Evolutionary conservation across 148 eudicot genomes (phyloP).

Genomic region (Mesembryanthemum crystallinum): DNA sequence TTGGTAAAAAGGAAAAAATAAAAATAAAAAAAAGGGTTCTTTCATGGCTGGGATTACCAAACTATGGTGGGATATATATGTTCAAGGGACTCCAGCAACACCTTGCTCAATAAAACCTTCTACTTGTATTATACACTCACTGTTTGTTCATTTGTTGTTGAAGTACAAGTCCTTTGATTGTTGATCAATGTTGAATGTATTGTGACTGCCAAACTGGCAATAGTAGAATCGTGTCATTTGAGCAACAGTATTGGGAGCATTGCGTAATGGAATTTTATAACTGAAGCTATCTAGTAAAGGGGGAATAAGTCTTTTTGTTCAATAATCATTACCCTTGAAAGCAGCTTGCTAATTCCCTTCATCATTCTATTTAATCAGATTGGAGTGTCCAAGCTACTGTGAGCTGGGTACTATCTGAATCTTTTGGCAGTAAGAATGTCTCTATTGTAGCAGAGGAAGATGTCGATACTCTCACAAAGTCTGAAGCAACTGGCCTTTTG

Average conservation of each 20-base stretch:
- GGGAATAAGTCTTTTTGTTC: neutral
- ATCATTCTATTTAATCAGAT: constrained; percentile 51
- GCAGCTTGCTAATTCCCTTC: constrained; percentile 12
- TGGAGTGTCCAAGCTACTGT: constrained; percentile 92
- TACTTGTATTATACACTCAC: neutral
- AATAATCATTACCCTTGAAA: neutral
- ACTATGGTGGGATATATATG: neutral
- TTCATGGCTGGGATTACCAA: neutral
- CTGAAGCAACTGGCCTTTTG: constrained; percentile 50
- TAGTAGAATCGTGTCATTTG: neutral
- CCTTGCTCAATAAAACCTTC: neutral
- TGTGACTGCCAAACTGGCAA: neutral
- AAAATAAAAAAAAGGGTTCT: neutral
- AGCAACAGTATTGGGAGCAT: neutral
- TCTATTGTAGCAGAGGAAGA: constrained; percentile 95
- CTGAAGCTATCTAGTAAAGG: neutral
- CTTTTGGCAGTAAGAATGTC: constrained; percentile 57
- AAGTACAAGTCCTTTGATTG: neutral
- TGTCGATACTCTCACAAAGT: constrained; percentile 54
- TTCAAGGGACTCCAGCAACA: neutral
- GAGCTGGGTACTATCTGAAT: constrained; percentile 67
- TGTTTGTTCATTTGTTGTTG: neutral
- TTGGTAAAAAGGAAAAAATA: neutral
- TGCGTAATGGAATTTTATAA: too few relatives aligned
- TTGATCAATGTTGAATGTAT: neutral